Percentiles rank a stretch among this genome's conserved stretches.
Evolutionary conservation across 2,329 filamentous ascomycete genomes (phyloP).

Genomic region (Elsinoe perseae): DNA sequence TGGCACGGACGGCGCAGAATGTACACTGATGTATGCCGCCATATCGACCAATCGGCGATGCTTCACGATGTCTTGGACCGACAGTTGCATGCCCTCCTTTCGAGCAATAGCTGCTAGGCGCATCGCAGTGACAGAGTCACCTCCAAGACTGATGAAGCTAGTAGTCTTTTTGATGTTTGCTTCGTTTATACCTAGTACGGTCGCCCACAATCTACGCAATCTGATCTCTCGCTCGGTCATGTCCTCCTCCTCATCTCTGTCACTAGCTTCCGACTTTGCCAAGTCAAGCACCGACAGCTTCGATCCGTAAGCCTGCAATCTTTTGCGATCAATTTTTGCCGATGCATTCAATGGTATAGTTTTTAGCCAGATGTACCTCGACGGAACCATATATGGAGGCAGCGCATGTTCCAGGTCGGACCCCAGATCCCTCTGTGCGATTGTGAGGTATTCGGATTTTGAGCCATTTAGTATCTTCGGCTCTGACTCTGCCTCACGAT

Average conservation of each 20-base stretch:
- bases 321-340: conserved; percentile 42
- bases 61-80: conserved; percentile 4
- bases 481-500: not conserved
- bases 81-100: conserved; percentile 42
- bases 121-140: conserved; percentile 11
- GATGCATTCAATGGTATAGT: conserved; percentile 62
- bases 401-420: conserved; percentile 47
- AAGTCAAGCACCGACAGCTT: not conserved
- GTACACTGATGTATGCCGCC: not conserved
- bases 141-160: conserved; percentile 2
- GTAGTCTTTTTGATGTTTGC: not conserved
- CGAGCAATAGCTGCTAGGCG: conserved; percentile 42
- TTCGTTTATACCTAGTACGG: conserved; percentile 37
- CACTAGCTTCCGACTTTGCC: not conserved
- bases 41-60: not conserved
- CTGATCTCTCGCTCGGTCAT: conserved; percentile 49
- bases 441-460: not conserved
- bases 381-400: conserved; percentile 85
- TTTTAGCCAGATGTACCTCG: conserved; percentile 65
- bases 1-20: not conserved
- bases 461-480: not conserved
- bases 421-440: conserved; percentile 56
- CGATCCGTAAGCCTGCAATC: not conserved
- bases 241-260: conserved; percentile 12
- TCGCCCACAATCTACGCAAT: conserved; percentile 47